phyloP scores from a whole-genome alignment of 2,329 filamentous ascomycete genomes.

The Sporothrix mexicana region DNA sequence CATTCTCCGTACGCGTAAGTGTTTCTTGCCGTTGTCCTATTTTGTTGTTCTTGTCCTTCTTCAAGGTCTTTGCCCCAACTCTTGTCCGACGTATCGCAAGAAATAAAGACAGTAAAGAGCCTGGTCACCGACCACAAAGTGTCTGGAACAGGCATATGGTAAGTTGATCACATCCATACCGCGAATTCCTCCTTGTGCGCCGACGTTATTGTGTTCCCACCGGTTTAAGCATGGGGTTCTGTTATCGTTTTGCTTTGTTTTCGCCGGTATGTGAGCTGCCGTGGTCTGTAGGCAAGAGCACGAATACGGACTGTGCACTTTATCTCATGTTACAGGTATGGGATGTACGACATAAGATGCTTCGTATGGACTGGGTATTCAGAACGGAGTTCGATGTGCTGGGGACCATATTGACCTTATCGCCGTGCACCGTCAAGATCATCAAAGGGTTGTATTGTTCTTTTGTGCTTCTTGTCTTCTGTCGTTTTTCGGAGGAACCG shows the following conservation, averaged over 20 bases:
- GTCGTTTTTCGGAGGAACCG: not conserved
- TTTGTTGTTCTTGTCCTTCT: not conserved
- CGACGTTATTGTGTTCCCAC: slow-evolving; percentile 19
- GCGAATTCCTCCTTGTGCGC: slow-evolving; percentile 2
- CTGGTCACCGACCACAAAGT: not conserved
- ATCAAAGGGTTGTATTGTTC: not conserved
- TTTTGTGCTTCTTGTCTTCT: not conserved
- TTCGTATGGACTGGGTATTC: too few species aligned
- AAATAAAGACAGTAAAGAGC: not conserved
- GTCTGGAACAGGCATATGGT: slow-evolving; percentile 12
- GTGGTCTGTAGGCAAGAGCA: slow-evolving; percentile 20
- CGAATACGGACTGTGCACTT: slow-evolving; percentile 18
- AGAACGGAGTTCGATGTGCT: too few species aligned
- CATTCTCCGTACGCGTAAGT: slow-evolving; percentile 24
- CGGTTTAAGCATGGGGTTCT: slow-evolving; percentile 5
- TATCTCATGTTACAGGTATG: too few species aligned
- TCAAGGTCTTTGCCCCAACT: not conserved
- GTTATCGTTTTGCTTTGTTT: not conserved
- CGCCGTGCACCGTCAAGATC: slow-evolving; percentile 10
- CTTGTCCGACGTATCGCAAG: slow-evolving; percentile 9
- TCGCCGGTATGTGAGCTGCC: slow-evolving; percentile 23
- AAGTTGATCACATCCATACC: not conserved
- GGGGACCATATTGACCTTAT: too few species aligned
- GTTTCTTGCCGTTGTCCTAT: not conserved
- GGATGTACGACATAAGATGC: too few species aligned